phyloP scores from a whole-genome alignment of 2,329 filamentous ascomycete genomes.

The Talaromyces marneffei region DNA sequence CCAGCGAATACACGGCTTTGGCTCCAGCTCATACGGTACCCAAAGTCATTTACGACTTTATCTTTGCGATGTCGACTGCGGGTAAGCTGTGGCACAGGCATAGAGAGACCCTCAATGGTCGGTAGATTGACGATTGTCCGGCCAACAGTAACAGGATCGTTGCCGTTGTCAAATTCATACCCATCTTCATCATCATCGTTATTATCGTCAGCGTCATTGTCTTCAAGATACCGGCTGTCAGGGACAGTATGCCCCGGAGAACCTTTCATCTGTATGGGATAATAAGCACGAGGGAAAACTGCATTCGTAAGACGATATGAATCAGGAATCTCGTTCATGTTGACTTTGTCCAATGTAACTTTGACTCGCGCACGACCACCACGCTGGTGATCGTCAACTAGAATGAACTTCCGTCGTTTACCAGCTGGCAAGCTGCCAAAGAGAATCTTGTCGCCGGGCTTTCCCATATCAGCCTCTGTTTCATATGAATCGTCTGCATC shows the following conservation, averaged over 20 bases:
- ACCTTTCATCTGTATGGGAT: slow-evolving; percentile 86
- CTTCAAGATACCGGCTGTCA: slow-evolving; percentile 63
- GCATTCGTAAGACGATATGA: slow-evolving; percentile 86
- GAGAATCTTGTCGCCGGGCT: slow-evolving; percentile 55
- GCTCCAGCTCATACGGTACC: slow-evolving; percentile 93
- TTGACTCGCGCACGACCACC: slow-evolving; percentile 78
- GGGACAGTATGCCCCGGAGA: slow-evolving; percentile 66
- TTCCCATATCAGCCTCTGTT: slow-evolving; percentile 24
- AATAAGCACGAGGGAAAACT: slow-evolving; percentile 87
- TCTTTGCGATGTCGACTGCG: slow-evolving; percentile 69
- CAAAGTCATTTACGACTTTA: slow-evolving; percentile 84
- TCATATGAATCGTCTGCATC: slow-evolving; percentile 20
- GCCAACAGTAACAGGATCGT: slow-evolving; percentile 32
- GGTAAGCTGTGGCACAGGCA: slow-evolving; percentile 69
- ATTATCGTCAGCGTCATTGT: slow-evolving; percentile 51
- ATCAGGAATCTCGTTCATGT: slow-evolving; percentile 93
- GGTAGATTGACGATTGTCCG: slow-evolving; percentile 54
- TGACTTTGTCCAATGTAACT: slow-evolving; percentile 85
- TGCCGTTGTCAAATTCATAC: slow-evolving; percentile 20
- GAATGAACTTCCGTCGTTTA: slow-evolving; percentile 92
- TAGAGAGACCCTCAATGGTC: slow-evolving; percentile 63
- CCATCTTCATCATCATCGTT: slow-evolving; percentile 37
- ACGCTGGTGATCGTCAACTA: slow-evolving; percentile 83
- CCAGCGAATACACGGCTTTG: slow-evolving; percentile 88
- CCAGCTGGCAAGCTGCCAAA: slow-evolving; percentile 85